Percentiles rank a stretch among this genome's conserved stretches.
Evolutionary conservation across 2,329 filamentous ascomycete genomes (phyloP).

Genomic region (Pseudopithomyces chartarum): DNA sequence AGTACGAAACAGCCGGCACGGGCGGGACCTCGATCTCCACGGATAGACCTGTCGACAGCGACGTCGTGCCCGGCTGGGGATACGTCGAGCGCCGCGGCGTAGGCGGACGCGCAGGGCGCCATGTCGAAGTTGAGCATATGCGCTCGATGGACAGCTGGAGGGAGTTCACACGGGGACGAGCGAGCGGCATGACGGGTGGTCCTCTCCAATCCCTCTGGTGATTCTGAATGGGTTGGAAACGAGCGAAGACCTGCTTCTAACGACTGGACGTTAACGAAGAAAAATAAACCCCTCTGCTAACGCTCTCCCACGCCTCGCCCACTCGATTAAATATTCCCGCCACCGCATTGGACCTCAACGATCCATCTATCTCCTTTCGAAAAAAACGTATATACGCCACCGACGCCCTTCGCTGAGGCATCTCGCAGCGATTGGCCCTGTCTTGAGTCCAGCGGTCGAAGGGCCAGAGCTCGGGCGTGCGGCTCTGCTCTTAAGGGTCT

Average conservation of each 20-base stretch:
- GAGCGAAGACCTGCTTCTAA: background rate
- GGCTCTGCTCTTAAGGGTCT: background rate
- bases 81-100: slow-evolving; percentile 21
- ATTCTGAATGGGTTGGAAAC: background rate
- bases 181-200: slow-evolving; percentile 6
- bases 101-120: slow-evolving; percentile 16
- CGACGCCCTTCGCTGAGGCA: background rate
- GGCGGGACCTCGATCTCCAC: slow-evolving; percentile 7
- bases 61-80: slow-evolving; percentile 2
- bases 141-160: slow-evolving; percentile 18
- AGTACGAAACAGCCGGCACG: slow-evolving; percentile 22
- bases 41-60: background rate
- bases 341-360: background rate
- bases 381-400: slow-evolving; percentile 1
- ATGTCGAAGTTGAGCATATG: background rate
- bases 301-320: too few species aligned
- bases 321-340: background rate
- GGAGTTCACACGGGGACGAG: slow-evolving; percentile 16
- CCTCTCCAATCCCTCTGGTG: background rate
- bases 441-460: background rate
- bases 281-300: too few species aligned
- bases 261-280: background rate
- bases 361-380: background rate
- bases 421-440: background rate
- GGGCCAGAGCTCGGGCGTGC: background rate